These are phyloP conservation scores for Acacia pycnantha DNA, from an alignment of 331 rosid species.

Conservation along the genomic window DNA sequence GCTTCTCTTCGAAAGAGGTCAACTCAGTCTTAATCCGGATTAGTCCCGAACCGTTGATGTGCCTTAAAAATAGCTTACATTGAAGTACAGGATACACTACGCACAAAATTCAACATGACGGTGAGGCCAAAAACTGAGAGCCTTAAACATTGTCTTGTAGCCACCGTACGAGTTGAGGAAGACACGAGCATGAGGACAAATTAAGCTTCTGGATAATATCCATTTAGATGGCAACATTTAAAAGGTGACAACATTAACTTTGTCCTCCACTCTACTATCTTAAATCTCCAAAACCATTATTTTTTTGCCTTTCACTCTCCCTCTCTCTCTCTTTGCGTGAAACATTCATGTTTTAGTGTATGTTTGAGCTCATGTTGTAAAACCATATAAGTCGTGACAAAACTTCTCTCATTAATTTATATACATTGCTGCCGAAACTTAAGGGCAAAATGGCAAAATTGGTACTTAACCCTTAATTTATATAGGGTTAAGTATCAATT, in stretches of 20 bases:
- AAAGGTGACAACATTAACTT: conserved; percentile 56
- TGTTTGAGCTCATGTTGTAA: no score
- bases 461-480: no score
- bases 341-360: not conserved
- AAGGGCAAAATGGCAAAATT: no score
- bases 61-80: no score
- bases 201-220: conserved; percentile 13
- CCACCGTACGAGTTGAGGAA: conserved; percentile 48
- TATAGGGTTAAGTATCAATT: no score
- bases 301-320: not conserved
- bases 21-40: no score
- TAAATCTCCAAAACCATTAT: conserved; percentile 35
- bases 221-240: conserved; percentile 41
- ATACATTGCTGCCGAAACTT: no score
- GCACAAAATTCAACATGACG: conserved; percentile 7
- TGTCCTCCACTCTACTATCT: conserved; percentile 49
- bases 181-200: conserved; percentile 64
- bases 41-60: no score
- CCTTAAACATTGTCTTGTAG: conserved; percentile 53
- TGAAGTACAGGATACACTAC: no score
- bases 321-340: not conserved
- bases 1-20: no score
- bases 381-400: no score
- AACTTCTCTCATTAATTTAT: no score
- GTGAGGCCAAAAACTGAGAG: conserved; percentile 21